phyloP scores from a whole-genome alignment of 2,329 filamentous ascomycete genomes.

The Claviceps spartinae region DNA sequence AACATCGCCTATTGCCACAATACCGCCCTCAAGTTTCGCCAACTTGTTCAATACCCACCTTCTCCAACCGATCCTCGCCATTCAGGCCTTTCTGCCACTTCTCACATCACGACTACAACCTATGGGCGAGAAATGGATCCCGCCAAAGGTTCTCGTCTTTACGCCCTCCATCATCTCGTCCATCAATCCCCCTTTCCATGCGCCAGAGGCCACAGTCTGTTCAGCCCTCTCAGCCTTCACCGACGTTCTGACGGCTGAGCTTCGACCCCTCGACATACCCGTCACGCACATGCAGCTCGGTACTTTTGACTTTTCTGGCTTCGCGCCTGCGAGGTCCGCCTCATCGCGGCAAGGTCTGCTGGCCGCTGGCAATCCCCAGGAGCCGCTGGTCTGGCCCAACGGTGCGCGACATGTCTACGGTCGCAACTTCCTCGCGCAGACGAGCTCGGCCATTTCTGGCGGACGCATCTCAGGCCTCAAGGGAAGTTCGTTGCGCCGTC shows the following conservation, averaged over 20 bases:
- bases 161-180: slow-evolving; percentile 72
- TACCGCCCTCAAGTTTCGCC: slow-evolving; percentile 71
- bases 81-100: slow-evolving; percentile 78
- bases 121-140: slow-evolving; percentile 35
- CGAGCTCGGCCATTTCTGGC: slow-evolving; percentile 40
- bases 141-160: slow-evolving; percentile 59
- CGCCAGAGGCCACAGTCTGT: slow-evolving; percentile 74
- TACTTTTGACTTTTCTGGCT: slow-evolving; percentile 70
- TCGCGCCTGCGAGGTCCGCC: slow-evolving; percentile 33
- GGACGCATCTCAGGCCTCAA: slow-evolving; percentile 44
- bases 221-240: slow-evolving; percentile 80
- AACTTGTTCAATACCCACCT: slow-evolving; percentile 88
- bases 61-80: slow-evolving; percentile 74
- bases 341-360: slow-evolving; percentile 22
- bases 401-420: slow-evolving; percentile 47
- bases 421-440: slow-evolving; percentile 45
- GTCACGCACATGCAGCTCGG: slow-evolving; percentile 85
- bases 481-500: slow-evolving; percentile 59
- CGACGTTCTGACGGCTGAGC: slow-evolving; percentile 64
- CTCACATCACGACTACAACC: slow-evolving; percentile 48
- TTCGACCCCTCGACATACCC: slow-evolving; percentile 59
- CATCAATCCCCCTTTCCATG: slow-evolving; percentile 66
- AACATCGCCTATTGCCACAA: slow-evolving; percentile 70
- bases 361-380: slow-evolving; percentile 29
- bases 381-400: slow-evolving; percentile 49